Evolutionary conservation across 1,284 basidiomycete species (phyloP).

Genomic region (Microbotryum violaceum): DNA sequence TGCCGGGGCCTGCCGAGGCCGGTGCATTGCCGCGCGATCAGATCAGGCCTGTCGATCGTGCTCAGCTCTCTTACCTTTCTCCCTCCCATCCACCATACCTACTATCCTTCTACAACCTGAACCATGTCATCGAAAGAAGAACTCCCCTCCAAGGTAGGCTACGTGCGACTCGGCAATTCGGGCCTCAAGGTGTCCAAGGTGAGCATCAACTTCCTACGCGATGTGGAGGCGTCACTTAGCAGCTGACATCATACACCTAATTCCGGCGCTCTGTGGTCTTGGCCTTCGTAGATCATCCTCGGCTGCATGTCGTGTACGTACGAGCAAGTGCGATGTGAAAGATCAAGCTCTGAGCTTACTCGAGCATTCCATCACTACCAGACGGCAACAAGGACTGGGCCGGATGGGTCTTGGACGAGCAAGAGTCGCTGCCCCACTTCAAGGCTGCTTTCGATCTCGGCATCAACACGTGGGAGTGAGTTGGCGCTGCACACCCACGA

Average conservation of each 20-base stretch:
- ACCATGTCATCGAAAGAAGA: background rate
- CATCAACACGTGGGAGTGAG: slow-evolving; percentile 48
- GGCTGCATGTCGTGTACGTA: slow-evolving; percentile 43
- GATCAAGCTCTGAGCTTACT: no score
- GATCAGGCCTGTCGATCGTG: no score
- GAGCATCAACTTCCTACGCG: background rate
- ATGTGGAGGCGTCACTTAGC: no score
- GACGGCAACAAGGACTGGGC: slow-evolving; percentile 3
- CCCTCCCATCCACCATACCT: no score
- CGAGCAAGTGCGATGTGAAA: no score
- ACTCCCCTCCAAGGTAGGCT: slow-evolving; percentile 12
- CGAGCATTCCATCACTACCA: background rate
- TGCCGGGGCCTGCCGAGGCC: no score
- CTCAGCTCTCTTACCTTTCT: no score
- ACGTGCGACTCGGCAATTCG: slow-evolving; percentile 48
- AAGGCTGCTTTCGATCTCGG: slow-evolving; percentile 53
- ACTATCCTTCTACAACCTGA: background rate
- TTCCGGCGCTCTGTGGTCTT: background rate
- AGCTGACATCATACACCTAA: no score
- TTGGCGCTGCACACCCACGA: no score
- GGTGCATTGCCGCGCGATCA: no score
- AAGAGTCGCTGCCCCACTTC: slow-evolving; percentile 54
- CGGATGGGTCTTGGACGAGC: slow-evolving; percentile 53
- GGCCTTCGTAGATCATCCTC: slow-evolving; percentile 40
- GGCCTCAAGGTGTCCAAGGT: slow-evolving; percentile 50